A percentile compares a stretch with the other conserved stretches of the same genome.
Evolutionary conservation across 306 rosid genomes (phyloP).

Genomic region (Ziziphus jujuba): DNA sequence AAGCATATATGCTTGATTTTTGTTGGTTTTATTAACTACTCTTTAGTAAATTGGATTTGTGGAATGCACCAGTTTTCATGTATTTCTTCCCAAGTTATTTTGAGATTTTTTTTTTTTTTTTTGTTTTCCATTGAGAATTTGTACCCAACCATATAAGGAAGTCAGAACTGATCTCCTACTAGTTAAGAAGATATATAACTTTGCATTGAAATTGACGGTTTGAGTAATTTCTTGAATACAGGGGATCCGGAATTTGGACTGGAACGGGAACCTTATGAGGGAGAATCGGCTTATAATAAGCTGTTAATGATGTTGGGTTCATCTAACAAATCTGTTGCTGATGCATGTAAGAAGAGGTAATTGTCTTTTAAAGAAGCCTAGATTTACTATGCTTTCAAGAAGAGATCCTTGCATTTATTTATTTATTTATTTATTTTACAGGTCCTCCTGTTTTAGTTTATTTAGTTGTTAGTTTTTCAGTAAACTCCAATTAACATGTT

Average conservation of each 20-base stretch:
- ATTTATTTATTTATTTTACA: too few relatives aligned
- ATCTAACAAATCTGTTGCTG: conserved; percentile 38
- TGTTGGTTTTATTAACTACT: neutral
- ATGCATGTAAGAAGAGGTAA: conserved; percentile 45
- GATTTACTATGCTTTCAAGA: neutral
- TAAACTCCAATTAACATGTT: conserved; percentile 12
- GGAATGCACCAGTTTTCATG: neutral
- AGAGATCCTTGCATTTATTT: neutral
- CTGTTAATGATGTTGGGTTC: conserved; percentile 35
- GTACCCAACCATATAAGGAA: neutral
- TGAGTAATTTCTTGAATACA: neutral
- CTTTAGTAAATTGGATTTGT: neutral
- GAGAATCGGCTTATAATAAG: conserved; percentile 40
- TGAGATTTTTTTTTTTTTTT: neutral
- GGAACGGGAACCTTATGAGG: conserved; percentile 12
- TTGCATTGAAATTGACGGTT: neutral
- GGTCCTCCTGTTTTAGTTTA: neutral
- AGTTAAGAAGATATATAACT: neutral
- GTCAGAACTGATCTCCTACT: neutral
- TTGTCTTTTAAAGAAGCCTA: neutral
- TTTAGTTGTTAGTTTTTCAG: neutral
- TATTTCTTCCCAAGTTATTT: neutral
- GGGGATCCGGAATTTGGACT: too few relatives aligned
- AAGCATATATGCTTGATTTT: neutral
- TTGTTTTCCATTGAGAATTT: neutral